phyloP scores from a whole-genome alignment of 495 filamentous ascomycete genomes.

The Podospora anserina region DNA sequence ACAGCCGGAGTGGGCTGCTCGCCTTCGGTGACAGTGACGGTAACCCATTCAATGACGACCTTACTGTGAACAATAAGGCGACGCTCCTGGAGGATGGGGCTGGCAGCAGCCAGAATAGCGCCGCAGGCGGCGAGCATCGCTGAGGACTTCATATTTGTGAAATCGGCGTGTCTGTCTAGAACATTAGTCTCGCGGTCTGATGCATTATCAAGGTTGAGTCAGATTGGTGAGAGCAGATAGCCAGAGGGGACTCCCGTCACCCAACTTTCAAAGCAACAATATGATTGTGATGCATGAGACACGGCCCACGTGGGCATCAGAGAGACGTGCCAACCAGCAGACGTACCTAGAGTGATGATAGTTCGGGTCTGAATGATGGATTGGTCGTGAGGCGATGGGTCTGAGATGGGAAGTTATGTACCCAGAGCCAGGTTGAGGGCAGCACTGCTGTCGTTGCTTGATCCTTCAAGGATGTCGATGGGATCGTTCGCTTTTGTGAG shows the following conservation, averaged over 20 bases:
- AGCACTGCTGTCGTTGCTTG: slow-evolving; percentile 35
- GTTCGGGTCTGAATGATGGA: neutral
- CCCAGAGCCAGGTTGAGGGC: slow-evolving; percentile 40
- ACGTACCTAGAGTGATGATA: slow-evolving; percentile 18
- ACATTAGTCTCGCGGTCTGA: neutral
- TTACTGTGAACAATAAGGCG: slow-evolving; percentile 55
- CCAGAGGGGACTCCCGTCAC: too few relatives aligned
- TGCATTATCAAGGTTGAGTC: neutral
- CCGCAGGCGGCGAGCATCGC: slow-evolving; percentile 58
- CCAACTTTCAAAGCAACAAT: neutral
- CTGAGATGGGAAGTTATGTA: slow-evolving; percentile 18
- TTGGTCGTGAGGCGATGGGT: neutral
- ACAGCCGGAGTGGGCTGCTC: slow-evolving; percentile 13
- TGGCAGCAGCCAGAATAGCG: slow-evolving; percentile 59
- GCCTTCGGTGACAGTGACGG: slow-evolving; percentile 56
- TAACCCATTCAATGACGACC: slow-evolving; percentile 57
- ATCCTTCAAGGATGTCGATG: slow-evolving; percentile 38
- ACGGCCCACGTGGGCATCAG: neutral
- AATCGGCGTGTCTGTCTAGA: slow-evolving; percentile 2
- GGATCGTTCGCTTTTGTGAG: slow-evolving; percentile 29
- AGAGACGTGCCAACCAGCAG: neutral
- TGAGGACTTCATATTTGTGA: slow-evolving; percentile 65
- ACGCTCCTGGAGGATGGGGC: slow-evolving; percentile 57
- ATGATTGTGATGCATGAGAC: neutral
- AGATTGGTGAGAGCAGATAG: neutral